Base-by-base conservation (phyloP, 441 rosid genomes). In the Mallotus japonicus region DNA sequence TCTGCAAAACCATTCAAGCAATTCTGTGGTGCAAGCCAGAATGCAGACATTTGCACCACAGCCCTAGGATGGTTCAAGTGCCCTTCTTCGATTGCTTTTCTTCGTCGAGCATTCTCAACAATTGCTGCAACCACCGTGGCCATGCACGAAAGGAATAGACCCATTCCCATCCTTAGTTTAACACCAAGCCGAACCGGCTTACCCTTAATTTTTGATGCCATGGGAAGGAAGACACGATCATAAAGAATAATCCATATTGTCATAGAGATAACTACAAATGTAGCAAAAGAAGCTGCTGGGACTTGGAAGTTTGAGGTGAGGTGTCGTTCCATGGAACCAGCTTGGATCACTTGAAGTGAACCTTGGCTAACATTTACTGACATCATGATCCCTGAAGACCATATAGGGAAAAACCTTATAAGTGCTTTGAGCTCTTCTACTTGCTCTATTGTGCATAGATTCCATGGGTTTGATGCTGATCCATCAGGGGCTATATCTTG, bases 361-460 rank as follows among this genome's bases (percentile, higher is more conserved):
- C 69, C 84, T 79, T 92, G 97, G 86, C 89, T 87, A 55, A 84
- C 72, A 75, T 84, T 90, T 65, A 94, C 81, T 0, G 97, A 87
- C 78, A 88, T 75, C 82, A 88, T 78, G 24, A 92, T 90, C 75
- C 97, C 97, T 0, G 97, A 84, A 49, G 96, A 87, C 99, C 97
- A 94, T n/a, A 94, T 40, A 2, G 99, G 99, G 32, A 88, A 70
- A 74, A 90, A 92, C 71, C 87, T 92, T 62, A 94, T 57, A 19
- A 90, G 88, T 3, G 93, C 92, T 82, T 94, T 94, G 61, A 94
- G 84, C 82, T 88, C 98, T 80, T 92, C 97, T 0, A 94, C 99
- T 84, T 86, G 89, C 76, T 90, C 89, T 4, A 87, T 79, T 16
- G 97, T 90, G 92, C 97, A 92, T n/a, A 90, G 89, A 28, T 76